Percentiles rank a stretch among this genome's conserved stretches.
These are phyloP conservation scores for Arthrobotrys iridis DNA, from an alignment of 2,329 filamentous ascomycete genomes.

Conservation along the genomic window DNA sequence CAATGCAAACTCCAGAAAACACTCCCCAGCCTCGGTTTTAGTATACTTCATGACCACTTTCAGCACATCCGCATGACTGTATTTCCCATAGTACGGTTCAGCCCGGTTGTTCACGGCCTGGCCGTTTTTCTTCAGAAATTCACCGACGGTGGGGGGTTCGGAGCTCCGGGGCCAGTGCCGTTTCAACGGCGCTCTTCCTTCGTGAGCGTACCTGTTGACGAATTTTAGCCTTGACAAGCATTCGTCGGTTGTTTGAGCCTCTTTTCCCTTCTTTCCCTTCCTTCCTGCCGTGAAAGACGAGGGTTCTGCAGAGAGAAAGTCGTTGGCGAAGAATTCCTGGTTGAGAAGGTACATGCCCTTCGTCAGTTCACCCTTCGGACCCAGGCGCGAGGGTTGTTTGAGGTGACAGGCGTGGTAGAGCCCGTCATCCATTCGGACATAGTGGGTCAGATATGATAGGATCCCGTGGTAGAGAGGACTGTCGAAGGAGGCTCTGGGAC, in stretches of 20 bases:
- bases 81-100: not conserved
- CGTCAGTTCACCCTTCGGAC: too few relatives aligned
- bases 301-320: not conserved
- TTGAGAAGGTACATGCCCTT: not conserved
- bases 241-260: not conserved
- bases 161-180: not conserved
- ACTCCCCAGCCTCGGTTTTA: not conserved
- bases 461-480: not conserved
- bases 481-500: not conserved
- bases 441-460: not conserved
- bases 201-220: not conserved
- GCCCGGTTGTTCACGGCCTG: not conserved
- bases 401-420: not conserved
- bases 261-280: not conserved
- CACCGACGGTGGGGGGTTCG: not conserved
- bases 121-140: not conserved
- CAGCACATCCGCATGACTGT: not conserved
- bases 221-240: not conserved
- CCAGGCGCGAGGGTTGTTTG: not conserved
- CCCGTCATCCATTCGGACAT: not conserved
- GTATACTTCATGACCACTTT: conserved; percentile 5
- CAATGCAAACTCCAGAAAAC: not conserved
- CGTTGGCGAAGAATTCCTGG: not conserved
- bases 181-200: not conserved
- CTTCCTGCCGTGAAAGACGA: not conserved